Base-by-base conservation (phyloP, 495 filamentous ascomycete genomes). In the Annulohypoxylon moriforme region DNA sequence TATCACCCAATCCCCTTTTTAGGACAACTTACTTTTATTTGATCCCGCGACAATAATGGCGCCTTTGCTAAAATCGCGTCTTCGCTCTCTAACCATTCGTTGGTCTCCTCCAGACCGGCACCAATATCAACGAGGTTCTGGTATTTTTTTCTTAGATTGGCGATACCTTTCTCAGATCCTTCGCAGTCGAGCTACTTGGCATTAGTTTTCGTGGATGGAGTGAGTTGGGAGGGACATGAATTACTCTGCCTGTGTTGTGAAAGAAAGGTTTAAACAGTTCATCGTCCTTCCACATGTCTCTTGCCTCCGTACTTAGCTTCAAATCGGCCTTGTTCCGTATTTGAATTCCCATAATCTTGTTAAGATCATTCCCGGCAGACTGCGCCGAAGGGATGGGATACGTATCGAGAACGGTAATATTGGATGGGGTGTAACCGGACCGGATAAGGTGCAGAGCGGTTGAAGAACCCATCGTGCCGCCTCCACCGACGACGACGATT, bases 301-400 rank as follows among this genome's bases (percentile, higher is more conserved):
- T 63, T 29, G 73, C 73, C 36, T 75, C 69, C 4, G 69, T 18
- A 29, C 69, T 75, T 6, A 75, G 69, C 18, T 70, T 66, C 33
- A 75, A 22, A 61, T 75, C 73, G 42, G 64, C 73, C 31, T 73
- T 73, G 13, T 69, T 75, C 6, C 66, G 65, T 8, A 73, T 20
- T 1, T 42, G 73, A 22, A 75, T 67, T 3, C 69, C 73, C 73
- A 75, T 75, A 20, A 75, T 75, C 73, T 75, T 75, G 16, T 75
- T 75, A 4, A 75, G 68, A 34, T 75, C 73, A 38, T 75, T 73
- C 0, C 73, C 73, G 20, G 73, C 73, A 6, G 73, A 75, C 47
- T 75, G 73, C 33, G 73, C 73, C 8, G 73, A 75, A 16, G 73
- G 73, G 14, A 75, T 75, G 4, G 69, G 65, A 60, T 75, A 75